Evolutionary conservation across 1,139 yeast species (phyloP).

Genomic region (Arxiozyma slooffiae): DNA sequence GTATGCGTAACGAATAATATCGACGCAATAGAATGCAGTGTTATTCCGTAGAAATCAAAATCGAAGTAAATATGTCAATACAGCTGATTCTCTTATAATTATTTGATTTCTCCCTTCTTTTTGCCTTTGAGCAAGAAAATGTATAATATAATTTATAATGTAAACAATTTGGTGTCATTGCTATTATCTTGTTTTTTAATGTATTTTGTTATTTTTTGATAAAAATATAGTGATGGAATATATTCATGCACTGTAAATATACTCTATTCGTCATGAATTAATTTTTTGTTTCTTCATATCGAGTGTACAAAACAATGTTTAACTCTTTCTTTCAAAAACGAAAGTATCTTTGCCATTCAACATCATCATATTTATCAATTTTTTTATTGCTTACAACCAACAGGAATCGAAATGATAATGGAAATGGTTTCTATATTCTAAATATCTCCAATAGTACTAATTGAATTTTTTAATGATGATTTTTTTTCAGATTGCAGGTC

Average conservation of each 20-base stretch:
- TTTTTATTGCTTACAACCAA: not conserved
- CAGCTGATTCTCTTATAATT: not conserved
- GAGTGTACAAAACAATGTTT: not conserved
- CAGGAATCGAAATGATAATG: not conserved
- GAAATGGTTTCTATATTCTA: not conserved
- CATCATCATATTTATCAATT: no score
- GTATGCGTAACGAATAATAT: no score
- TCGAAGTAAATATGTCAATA: not conserved
- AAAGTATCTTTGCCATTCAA: not conserved
- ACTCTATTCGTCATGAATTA: not conserved
- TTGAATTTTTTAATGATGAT: no score
- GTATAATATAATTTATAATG: not conserved
- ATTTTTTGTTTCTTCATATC: not conserved
- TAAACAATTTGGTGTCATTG: not conserved
- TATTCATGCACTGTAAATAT: not conserved
- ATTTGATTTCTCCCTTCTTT: no score
- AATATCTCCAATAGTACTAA: no score
- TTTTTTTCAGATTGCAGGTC: not conserved
- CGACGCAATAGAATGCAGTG: not conserved
- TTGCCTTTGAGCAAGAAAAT: not conserved
- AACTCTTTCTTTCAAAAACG: not conserved
- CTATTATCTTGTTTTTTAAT: not conserved
- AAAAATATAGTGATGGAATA: not conserved
- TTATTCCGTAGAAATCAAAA: not conserved
- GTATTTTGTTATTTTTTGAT: not conserved